A percentile compares a stretch with the other conserved stretches of the same genome.
phyloP scores from a whole-genome alignment of 805 yeast species.

The Lipomyces chichibuensis region DNA sequence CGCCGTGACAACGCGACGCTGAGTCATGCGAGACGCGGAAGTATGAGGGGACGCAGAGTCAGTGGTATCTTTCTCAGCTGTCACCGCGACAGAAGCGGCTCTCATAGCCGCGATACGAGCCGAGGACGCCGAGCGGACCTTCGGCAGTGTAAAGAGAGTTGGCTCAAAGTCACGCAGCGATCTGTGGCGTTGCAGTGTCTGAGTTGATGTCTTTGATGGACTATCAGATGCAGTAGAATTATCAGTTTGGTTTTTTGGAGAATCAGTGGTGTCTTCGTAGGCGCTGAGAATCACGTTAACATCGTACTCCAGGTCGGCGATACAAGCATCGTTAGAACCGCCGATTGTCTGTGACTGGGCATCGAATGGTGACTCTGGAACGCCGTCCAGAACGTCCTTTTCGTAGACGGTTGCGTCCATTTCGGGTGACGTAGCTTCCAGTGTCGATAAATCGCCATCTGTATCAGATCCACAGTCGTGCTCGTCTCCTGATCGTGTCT shows the following conservation, averaged over 20 bases:
- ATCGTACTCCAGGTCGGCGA: slow-evolving; percentile 16
- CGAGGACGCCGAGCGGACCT: slow-evolving; percentile 5
- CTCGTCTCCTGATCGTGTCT: not conserved
- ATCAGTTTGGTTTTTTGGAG: not conserved
- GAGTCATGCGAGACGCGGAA: not conserved
- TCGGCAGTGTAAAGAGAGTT: slow-evolving; percentile 2
- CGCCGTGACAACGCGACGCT: slow-evolving; percentile 10
- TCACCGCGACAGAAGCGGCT: not conserved
- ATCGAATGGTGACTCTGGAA: not conserved
- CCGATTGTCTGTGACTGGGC: not conserved
- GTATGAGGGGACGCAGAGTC: not conserved
- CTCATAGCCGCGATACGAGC: not conserved
- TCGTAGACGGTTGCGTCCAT: too few relatives aligned
- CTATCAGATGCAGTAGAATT: not conserved
- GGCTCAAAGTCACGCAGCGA: slow-evolving; percentile 7
- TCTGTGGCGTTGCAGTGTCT: not conserved
- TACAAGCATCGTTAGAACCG: not conserved
- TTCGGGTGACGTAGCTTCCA: not conserved
- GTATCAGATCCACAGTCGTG: not conserved
- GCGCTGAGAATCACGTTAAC: slow-evolving; percentile 10
- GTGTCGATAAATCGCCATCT: not conserved
- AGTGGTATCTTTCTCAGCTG: not conserved
- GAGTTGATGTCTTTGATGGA: not conserved
- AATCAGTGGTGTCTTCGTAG: slow-evolving; percentile 12
- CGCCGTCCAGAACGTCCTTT: not conserved